These are phyloP conservation scores for Talaromyces pinophilus DNA, from an alignment of 2,329 filamentous ascomycete species.

Conservation along the genomic window DNA sequence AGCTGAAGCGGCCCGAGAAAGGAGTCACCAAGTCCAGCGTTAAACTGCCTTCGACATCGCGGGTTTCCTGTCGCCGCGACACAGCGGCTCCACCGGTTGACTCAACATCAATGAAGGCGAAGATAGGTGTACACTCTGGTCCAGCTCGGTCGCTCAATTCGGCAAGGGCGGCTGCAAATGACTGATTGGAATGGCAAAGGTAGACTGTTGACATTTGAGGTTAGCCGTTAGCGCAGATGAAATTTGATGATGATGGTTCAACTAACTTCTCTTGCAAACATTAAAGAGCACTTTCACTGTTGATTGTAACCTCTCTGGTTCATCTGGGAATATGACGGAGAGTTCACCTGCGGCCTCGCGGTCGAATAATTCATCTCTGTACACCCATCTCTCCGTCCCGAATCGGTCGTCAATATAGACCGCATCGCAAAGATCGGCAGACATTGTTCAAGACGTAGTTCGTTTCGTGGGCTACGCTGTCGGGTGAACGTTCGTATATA, in stretches of 20 bases:
- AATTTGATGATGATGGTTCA: background rate
- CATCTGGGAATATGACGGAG: constrained; percentile 34
- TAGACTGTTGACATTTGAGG: constrained; percentile 46
- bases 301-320: constrained; percentile 47
- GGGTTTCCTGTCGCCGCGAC: constrained; percentile 34
- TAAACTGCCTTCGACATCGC: constrained; percentile 32
- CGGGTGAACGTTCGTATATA: constrained; percentile 10
- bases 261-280: constrained; percentile 57
- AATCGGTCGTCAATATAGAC: constrained; percentile 52
- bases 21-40: constrained; percentile 35
- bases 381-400: constrained; percentile 48
- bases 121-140: constrained; percentile 54
- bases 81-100: constrained; percentile 42
- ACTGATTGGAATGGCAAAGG: constrained; percentile 54
- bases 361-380: constrained; percentile 26
- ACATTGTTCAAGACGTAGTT: constrained; percentile 45
- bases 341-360: background rate
- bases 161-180: constrained; percentile 55
- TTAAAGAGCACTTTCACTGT: constrained; percentile 54
- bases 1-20: constrained; percentile 43
- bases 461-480: constrained; percentile 10
- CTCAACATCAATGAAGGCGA: constrained; percentile 58
- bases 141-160: constrained; percentile 52
- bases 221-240: background rate
- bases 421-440: constrained; percentile 35